Conservation (phyloP, 2,329 filamentous ascomycete genomes). For the Paraphoma chrysanthemicola region DNA sequence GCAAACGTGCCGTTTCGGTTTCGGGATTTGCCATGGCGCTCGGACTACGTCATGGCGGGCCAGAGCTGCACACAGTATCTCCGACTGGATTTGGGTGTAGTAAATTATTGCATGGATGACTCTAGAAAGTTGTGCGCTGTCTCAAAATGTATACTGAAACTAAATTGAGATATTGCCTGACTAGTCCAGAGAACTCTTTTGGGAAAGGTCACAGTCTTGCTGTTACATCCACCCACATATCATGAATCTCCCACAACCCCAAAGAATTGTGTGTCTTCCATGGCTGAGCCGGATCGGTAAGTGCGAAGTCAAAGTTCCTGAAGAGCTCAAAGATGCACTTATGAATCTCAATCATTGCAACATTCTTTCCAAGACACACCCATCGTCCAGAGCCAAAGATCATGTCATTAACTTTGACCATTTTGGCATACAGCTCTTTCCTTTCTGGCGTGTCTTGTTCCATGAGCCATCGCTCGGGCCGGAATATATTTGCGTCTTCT, state of each 20-base stretch:
- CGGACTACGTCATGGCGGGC: not conserved
- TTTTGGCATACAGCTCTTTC: constrained; percentile 34
- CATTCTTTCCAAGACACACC: constrained; percentile 41
- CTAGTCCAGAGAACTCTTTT: not conserved
- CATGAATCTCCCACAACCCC: constrained; percentile 38
- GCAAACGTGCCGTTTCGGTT: not conserved
- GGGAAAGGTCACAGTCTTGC: constrained; percentile 13
- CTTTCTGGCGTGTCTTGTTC: constrained; percentile 25
- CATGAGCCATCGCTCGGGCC: constrained; percentile 59
- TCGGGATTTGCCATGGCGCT: not conserved
- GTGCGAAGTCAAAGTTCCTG: constrained; percentile 40
- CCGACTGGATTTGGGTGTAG: not conserved
- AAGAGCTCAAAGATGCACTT: constrained; percentile 52
- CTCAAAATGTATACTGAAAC: too few relatives aligned
- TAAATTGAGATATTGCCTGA: not conserved
- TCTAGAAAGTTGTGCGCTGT: too few relatives aligned
- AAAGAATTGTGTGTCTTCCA: constrained; percentile 38
- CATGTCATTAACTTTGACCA: constrained; percentile 43
- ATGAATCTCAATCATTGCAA: constrained; percentile 48
- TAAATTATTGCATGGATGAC: too few relatives aligned
- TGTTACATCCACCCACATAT: constrained; percentile 43
- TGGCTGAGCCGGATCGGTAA: constrained; percentile 37
- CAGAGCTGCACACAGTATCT: not conserved
- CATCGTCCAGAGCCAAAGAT: constrained; percentile 48
- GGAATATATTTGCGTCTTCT: constrained; percentile 54